phyloP scores from a whole-genome alignment of 2,329 filamentous ascomycete genomes.

The Aspergillus texensis region DNA sequence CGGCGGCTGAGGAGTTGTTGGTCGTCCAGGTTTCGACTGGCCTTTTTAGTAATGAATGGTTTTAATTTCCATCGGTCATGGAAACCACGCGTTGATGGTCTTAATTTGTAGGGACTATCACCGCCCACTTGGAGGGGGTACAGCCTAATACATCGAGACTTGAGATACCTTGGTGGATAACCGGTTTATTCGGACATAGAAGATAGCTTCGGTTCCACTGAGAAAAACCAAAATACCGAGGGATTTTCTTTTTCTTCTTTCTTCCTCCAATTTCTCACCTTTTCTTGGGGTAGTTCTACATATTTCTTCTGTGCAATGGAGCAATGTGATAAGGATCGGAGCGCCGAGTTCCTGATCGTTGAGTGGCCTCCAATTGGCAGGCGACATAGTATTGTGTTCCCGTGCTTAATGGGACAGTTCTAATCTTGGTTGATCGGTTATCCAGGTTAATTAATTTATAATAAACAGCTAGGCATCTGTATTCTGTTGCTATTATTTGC shows the following conservation, averaged over 20 bases:
- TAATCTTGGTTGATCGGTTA: background rate
- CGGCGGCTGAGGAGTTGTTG: slow-evolving; percentile 5
- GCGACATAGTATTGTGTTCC: background rate
- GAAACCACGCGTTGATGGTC: background rate
- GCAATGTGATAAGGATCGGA: background rate
- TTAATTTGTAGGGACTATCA: background rate
- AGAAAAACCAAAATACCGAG: background rate
- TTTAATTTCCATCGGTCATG: background rate
- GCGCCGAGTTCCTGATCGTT: background rate
- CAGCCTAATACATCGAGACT: background rate
- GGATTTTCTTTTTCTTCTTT: background rate
- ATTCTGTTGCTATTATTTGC: background rate
- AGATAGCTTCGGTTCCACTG: background rate
- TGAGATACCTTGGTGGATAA: background rate
- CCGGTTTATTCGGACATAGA: background rate
- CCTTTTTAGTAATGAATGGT: background rate
- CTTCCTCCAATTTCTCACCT: background rate
- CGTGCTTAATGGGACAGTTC: background rate
- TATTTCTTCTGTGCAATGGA: background rate
- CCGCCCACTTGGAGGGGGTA: background rate
- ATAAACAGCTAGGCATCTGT: background rate
- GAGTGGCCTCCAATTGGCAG: background rate
- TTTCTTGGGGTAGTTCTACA: background rate
- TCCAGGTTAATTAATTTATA: slow-evolving; percentile 1
- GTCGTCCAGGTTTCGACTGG: background rate